Percentiles rank a stretch among this genome's conserved stretches.
These are phyloP conservation scores for Colletotrichum lindemuthianum DNA, from an alignment of 2,329 filamentous ascomycete species.

Conservation along the genomic window DNA sequence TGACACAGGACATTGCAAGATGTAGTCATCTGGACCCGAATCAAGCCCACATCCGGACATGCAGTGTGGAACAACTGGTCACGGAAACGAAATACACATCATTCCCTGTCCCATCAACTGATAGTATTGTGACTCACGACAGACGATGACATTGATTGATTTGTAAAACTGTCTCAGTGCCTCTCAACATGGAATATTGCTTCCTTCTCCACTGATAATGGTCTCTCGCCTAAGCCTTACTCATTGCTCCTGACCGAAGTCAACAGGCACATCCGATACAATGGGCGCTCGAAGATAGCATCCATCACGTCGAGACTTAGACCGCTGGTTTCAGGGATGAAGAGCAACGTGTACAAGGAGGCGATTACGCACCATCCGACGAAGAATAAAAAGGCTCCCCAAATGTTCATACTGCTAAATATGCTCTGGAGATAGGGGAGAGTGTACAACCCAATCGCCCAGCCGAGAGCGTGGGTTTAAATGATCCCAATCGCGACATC, in stretches of 20 bases:
- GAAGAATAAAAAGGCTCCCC: slow-evolving; percentile 17
- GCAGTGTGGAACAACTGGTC: background rate
- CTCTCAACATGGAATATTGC: slow-evolving; percentile 1
- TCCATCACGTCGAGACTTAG: slow-evolving; percentile 15
- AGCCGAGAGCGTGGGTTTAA: slow-evolving; percentile 57
- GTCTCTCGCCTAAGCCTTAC: background rate
- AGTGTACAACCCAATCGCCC: slow-evolving; percentile 46
- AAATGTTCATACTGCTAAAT: slow-evolving; percentile 3
- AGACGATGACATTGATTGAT: background rate
- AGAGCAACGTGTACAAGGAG: slow-evolving; percentile 10
- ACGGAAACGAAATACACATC: too few relatives aligned
- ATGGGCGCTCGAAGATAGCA: slow-evolving; percentile 13
- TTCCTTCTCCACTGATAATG: background rate
- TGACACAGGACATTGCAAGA: too few relatives aligned
- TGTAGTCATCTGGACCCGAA: too few relatives aligned
- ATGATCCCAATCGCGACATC: slow-evolving; percentile 54
- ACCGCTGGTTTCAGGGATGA: slow-evolving; percentile 12
- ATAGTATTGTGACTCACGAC: background rate
- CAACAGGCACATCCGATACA: slow-evolving; percentile 2
- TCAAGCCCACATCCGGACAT: too few relatives aligned
- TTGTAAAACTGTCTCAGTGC: background rate
- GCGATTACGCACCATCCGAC: slow-evolving; percentile 14
- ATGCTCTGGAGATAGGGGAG: slow-evolving; percentile 51
- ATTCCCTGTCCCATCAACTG: background rate
- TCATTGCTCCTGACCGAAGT: background rate